Evolutionary conservation across 805 yeast genomes (phyloP).

Genomic region (Wickerhamiella domercqiae): DNA sequence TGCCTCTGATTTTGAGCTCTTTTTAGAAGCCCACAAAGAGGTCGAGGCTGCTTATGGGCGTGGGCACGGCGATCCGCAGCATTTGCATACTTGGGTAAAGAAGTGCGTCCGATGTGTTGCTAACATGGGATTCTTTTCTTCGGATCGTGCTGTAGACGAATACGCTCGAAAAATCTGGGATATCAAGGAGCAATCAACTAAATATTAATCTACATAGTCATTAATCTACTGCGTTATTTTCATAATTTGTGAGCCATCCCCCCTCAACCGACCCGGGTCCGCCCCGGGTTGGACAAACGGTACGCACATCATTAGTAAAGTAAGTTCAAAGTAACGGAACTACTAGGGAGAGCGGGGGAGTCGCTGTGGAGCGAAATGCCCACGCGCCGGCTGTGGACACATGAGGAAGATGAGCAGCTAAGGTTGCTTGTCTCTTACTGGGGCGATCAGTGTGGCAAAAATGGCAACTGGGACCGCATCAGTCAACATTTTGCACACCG

Average conservation of each 20-base stretch:
- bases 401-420: conserved; percentile 53
- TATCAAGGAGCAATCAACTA: conserved; percentile 64
- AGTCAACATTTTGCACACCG: conserved; percentile 28
- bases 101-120: conserved; percentile 71
- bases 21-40: conserved; percentile 62
- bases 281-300: too few species aligned
- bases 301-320: too few species aligned
- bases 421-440: conserved; percentile 26
- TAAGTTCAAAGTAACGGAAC: too few species aligned
- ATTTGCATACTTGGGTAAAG: conserved; percentile 54
- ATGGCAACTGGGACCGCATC: conserved; percentile 30
- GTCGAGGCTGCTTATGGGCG: conserved; percentile 59
- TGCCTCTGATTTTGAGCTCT: conserved; percentile 76
- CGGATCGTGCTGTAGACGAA: conserved; percentile 83
- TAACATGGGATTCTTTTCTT: conserved; percentile 82
- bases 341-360: too few species aligned
- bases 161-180: conserved; percentile 91
- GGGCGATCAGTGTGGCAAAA: conserved; percentile 33
- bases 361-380: too few species aligned
- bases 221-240: too few species aligned
- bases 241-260: too few species aligned
- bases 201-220: too few species aligned
- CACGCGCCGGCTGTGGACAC: conserved; percentile 51
- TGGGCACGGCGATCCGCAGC: conserved; percentile 5
- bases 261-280: too few species aligned